Evolutionary conservation across 495 filamentous ascomycete species (phyloP).

Genomic region (Aeminium ludgeri): DNA sequence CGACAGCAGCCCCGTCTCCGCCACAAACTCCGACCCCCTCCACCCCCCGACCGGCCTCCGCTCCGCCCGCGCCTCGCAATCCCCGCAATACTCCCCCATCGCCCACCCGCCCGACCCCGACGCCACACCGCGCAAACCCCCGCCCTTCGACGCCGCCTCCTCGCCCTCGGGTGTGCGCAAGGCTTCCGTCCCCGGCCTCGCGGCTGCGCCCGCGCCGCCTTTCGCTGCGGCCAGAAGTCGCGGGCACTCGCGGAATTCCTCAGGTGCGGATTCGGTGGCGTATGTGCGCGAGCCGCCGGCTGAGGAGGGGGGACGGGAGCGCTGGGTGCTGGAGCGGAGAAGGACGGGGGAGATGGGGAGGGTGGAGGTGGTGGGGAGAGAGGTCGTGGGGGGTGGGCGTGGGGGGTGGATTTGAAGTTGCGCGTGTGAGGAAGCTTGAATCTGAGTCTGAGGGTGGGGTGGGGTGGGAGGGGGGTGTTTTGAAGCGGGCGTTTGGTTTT

Average conservation of each 20-base stretch:
- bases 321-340: slow-evolving; percentile 29
- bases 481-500: too few species aligned
- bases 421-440: too few species aligned
- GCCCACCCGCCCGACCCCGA: too few species aligned
- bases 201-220: too few species aligned
- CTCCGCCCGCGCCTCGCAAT: background rate
- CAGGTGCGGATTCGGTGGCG: slow-evolving; percentile 24
- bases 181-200: background rate
- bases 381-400: slow-evolving; percentile 27
- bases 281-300: slow-evolving; percentile 25
- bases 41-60: background rate
- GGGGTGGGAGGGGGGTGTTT: too few species aligned
- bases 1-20: background rate
- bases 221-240: background rate
- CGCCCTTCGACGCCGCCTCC: background rate
- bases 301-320: slow-evolving; percentile 15
- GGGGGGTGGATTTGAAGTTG: slow-evolving; percentile 24
- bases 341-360: slow-evolving; percentile 26
- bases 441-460: too few species aligned
- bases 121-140: slow-evolving; percentile 2
- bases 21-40: background rate
- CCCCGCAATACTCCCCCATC: background rate
- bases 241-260: slow-evolving; percentile 23
- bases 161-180: slow-evolving; percentile 3
- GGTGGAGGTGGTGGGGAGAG: slow-evolving; percentile 25